A percentile compares a stretch with the other conserved stretches of the same genome.
These are phyloP conservation scores for Pyrenula massariospora DNA, from an alignment of 495 filamentous ascomycete genomes.

Conservation along the genomic window DNA sequence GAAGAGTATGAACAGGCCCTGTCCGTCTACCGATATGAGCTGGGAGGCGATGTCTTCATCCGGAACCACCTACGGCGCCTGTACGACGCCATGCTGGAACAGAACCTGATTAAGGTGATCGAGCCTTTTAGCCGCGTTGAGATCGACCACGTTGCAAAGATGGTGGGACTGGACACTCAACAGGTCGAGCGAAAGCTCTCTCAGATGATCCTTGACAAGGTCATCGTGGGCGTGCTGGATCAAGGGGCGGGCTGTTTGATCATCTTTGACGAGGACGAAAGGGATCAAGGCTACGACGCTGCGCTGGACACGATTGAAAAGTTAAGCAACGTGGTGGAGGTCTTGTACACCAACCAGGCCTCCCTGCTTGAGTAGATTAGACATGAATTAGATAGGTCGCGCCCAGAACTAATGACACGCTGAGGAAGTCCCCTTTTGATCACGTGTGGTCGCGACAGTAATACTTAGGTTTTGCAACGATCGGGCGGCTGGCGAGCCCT, in stretches of 20 bases:
- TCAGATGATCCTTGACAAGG: conserved; percentile 99
- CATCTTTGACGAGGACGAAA: conserved; percentile 87
- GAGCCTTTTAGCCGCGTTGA: conserved; percentile 96
- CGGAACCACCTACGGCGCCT: conserved; percentile 85
- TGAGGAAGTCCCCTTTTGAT: too few relatives aligned
- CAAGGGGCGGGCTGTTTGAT: conserved; percentile 96
- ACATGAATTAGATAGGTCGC: too few relatives aligned
- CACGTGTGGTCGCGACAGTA: too few relatives aligned
- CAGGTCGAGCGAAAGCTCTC: conserved; percentile 96
- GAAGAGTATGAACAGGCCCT: conserved; percentile 95
- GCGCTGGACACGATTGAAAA: conserved; percentile 93
- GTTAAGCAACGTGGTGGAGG: conserved; percentile 93
- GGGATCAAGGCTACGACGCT: conserved; percentile 88
- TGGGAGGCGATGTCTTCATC: conserved; percentile 88
- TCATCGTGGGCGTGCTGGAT: conserved; percentile 93
- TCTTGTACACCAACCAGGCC: conserved; percentile 94
- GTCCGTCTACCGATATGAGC: conserved; percentile 75
- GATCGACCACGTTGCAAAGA: conserved; percentile 91
- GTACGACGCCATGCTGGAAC: conserved; percentile 97
- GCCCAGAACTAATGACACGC: too few relatives aligned
- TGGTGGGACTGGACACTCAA: conserved; percentile 89
- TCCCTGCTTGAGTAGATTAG: conserved; percentile 81
- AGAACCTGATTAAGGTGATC: conserved; percentile 98
- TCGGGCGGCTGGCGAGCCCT: too few relatives aligned
- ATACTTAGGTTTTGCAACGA: too few relatives aligned